Conservation (phyloP, 139 green algal species). For the Zygnema circumcarinatum region DNA sequence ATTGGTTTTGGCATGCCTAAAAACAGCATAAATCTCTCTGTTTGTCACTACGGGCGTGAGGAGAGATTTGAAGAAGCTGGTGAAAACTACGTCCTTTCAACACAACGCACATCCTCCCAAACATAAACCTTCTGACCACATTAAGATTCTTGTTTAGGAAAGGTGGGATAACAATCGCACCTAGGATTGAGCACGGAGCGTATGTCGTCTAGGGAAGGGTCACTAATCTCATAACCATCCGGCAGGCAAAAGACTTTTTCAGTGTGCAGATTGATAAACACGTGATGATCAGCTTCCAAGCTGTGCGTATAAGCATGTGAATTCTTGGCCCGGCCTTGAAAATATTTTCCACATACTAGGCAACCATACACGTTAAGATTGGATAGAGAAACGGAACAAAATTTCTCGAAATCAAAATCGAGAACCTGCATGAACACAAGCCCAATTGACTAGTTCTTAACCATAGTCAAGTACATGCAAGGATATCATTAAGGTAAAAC, state of each 20-base stretch:
- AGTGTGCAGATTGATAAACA: constrained; percentile 95
- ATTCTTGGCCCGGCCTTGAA: constrained; percentile 85
- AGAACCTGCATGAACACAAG: constrained; percentile 71
- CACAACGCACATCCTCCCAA: no score
- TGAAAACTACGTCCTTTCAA: no score
- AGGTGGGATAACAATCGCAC: no score
- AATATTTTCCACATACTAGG: constrained; percentile 98
- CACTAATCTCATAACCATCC: constrained; percentile 93
- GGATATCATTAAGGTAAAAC: background rate
- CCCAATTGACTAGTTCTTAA: no score
- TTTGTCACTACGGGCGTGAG: no score
- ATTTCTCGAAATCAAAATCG: constrained; percentile 99
- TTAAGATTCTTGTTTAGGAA: no score
- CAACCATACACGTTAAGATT: constrained; percentile 96
- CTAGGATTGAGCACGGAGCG: constrained; percentile 83
- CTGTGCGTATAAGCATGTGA: constrained; percentile 94
- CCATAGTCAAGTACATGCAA: background rate
- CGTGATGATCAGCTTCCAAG: constrained; percentile 89
- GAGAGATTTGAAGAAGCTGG: no score
- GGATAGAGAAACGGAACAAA: constrained; percentile 90
- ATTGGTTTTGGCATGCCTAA: no score
- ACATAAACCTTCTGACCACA: no score
- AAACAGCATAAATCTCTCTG: no score
- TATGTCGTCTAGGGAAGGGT: constrained; percentile 92
- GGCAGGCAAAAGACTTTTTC: constrained; percentile 94